Evolutionary conservation across 208 protist genomes (phyloP).

Genomic region (Wallacemonas sp.): DNA sequence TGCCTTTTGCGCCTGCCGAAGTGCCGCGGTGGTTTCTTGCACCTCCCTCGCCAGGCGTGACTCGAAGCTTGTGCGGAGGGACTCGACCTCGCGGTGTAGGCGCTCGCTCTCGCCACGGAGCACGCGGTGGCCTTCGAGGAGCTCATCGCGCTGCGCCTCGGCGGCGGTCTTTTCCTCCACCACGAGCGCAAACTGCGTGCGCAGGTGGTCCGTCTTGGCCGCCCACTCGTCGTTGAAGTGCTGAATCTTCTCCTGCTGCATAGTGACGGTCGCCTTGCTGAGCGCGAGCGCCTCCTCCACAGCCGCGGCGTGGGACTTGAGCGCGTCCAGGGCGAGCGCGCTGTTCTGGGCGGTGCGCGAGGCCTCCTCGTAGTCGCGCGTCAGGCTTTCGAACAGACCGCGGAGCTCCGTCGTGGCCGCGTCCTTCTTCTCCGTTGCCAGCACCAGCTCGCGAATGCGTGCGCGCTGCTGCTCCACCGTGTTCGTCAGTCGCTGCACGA

Average conservation of each 20-base stretch:
- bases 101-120: conserved; percentile 29
- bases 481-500: conserved; percentile 10
- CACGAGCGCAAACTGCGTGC: conserved; percentile 29
- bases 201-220: conserved; percentile 38
- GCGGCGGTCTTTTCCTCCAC: conserved; percentile 42
- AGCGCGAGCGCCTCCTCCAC: conserved; percentile 36
- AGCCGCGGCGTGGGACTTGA: conserved; percentile 23
- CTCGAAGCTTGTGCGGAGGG: conserved; percentile 28
- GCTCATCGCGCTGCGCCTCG: conserved; percentile 35
- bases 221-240: conserved; percentile 41
- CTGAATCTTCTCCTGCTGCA: conserved; percentile 35
- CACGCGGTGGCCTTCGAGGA: conserved; percentile 36
- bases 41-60: conserved; percentile 17
- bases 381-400: conserved; percentile 39
- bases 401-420: conserved; percentile 31
- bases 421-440: conserved; percentile 28
- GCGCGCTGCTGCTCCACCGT: conserved; percentile 36
- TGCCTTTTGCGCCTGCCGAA: conserved; percentile 29
- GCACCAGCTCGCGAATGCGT: conserved; percentile 33
- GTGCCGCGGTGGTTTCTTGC: conserved; percentile 20
- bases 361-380: conserved; percentile 42
- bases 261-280: conserved; percentile 11
- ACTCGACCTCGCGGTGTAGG: conserved; percentile 24
- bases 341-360: conserved; percentile 21
- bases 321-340: conserved; percentile 20